Percentiles rank a stretch among this genome's conserved stretches.
Conservation (phyloP, 177 flowering plant genomes). For the Vitis hybrid region DNA sequence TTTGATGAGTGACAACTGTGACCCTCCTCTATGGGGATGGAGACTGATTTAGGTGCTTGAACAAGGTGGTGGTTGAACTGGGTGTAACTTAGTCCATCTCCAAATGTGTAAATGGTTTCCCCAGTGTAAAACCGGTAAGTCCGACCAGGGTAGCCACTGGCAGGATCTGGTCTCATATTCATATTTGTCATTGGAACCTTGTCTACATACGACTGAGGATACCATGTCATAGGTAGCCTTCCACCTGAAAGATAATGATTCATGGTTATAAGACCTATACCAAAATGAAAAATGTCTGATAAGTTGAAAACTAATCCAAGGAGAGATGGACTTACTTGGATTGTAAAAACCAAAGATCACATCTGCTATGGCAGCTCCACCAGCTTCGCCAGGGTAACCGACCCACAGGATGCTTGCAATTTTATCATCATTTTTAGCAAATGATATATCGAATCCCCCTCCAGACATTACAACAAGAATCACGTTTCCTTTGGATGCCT, state of each 20-base stretch:
- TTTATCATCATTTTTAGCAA: slow-evolving; percentile 61
- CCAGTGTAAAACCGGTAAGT: slow-evolving; percentile 91
- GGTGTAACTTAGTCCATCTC: slow-evolving; percentile 87
- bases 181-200: slow-evolving; percentile 93
- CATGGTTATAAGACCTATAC: not conserved
- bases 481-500: slow-evolving; percentile 87
- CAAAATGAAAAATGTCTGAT: not conserved
- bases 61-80: slow-evolving; percentile 53
- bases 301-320: not conserved
- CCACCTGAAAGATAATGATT: slow-evolving; percentile 52
- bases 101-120: slow-evolving; percentile 64
- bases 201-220: slow-evolving; percentile 72
- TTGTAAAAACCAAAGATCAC: slow-evolving; percentile 80
- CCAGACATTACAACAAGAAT: slow-evolving; percentile 95
- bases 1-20: slow-evolving; percentile 56
- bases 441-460: slow-evolving; percentile 82
- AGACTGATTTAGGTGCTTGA: slow-evolving; percentile 59
- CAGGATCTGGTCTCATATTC: slow-evolving; percentile 87
- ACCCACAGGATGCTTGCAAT: slow-evolving; percentile 91
- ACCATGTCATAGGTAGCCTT: slow-evolving; percentile 95
- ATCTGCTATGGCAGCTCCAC: slow-evolving; percentile 95
- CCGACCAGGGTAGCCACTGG: slow-evolving; percentile 86
- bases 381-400: slow-evolving; percentile 98
- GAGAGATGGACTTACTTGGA: slow-evolving; percentile 62
- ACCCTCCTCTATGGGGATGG: slow-evolving; percentile 56